phyloP scores from a whole-genome alignment of 2,329 filamentous ascomycete genomes.

The Daldinia sp. region DNA sequence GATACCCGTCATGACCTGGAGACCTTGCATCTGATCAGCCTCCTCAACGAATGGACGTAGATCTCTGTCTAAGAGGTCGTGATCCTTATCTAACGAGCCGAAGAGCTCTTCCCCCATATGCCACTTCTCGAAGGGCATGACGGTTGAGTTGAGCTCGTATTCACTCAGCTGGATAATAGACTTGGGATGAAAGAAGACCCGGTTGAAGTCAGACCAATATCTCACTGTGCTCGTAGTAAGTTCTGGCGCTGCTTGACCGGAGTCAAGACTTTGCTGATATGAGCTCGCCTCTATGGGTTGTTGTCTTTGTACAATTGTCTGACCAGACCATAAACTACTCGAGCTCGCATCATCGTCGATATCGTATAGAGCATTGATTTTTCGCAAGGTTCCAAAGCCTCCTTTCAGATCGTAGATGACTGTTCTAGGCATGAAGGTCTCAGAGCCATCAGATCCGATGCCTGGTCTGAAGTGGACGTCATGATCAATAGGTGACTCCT shows the following conservation, averaged over 20 bases:
- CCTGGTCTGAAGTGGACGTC: conserved; percentile 91
- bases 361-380: conserved; percentile 90
- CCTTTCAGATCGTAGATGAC: conserved; percentile 96
- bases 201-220: conserved; percentile 97
- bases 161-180: conserved; percentile 90
- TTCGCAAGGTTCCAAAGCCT: conserved; percentile 87
- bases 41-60: conserved; percentile 90
- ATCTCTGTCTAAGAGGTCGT: conserved; percentile 91
- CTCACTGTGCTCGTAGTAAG: conserved; percentile 80
- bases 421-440: conserved; percentile 92
- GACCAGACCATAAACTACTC: conserved; percentile 67
- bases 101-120: conserved; percentile 81
- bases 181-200: conserved; percentile 90
- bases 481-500: conserved; percentile 79
- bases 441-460: conserved; percentile 82
- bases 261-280: conserved; percentile 84
- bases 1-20: conserved; percentile 79
- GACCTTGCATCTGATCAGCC: conserved; percentile 89
- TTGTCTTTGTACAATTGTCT: conserved; percentile 76
- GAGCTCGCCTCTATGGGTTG: conserved; percentile 74
- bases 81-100: conserved; percentile 76
- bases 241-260: conserved; percentile 71
- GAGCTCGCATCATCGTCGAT: conserved; percentile 53
- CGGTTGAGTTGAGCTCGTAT: conserved; percentile 82
- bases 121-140: conserved; percentile 87